Evolutionary conservation across 306 rosid species (phyloP), one percentile per base, ranked within the genome.

Genomic region (Lathyrus aphaca): DNA sequence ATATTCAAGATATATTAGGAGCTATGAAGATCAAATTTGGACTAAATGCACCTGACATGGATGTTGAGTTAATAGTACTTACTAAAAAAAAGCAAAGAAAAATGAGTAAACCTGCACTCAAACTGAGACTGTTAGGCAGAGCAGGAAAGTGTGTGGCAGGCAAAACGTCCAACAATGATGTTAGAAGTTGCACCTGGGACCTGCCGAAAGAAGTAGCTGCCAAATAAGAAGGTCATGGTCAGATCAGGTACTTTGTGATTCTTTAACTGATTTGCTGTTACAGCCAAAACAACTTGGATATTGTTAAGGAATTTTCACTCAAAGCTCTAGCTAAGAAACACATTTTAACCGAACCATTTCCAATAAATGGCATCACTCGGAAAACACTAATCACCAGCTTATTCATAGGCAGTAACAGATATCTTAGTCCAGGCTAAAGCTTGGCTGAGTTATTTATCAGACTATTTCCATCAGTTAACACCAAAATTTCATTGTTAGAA

Each of bases 171-270:
- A 90, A 76, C 29, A 88, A 59, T 65, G 92, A 82, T 49, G 79
- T 58, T 32, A 94, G 53, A 15, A 71, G 79, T 71, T 77, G 89
- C 68, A 84, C 71, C 38, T 74, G 90, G 18, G 97, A 90, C 81
- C 82, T 82, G 74, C 78, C 57, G 83, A 88, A 91, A 14, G 91
- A 91, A 18, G 97, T 88, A 73, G 91, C 97, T 94, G 78, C 78
- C 66, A 65, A 74, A 73, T 73, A 67, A 88, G 54, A 42, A 45
- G 68, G 51, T 29, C 69, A 39, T 4, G 53, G 75, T 73, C 38
- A 65, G 69, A 48, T 72, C 35, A 59, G 30, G 55, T 69, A 60
- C 29, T 43, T 51, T 44, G 53, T 42, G 54, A 8, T 7, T 56
- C 56, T 46, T 66, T 38, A 75, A 65, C 48, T 62, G 56, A 49